These are phyloP conservation scores for Cyberlindnera mississippiensis DNA, from an alignment of 805 yeast species.

Conservation along the genomic window DNA sequence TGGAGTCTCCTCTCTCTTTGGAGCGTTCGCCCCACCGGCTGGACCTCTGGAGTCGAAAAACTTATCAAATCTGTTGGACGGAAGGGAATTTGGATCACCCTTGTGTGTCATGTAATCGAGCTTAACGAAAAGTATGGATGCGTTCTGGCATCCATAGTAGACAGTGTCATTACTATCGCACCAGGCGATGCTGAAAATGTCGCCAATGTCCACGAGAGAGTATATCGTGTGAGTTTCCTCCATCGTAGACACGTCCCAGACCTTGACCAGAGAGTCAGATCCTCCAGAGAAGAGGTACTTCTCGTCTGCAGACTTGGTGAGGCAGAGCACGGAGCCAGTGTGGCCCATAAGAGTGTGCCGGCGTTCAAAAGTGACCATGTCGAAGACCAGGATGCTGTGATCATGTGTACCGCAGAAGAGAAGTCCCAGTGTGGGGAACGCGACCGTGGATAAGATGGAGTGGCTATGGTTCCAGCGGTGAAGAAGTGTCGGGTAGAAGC, in stretches of 20 bases:
- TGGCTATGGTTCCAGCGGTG: conserved; percentile 77
- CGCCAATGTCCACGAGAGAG: conserved; percentile 86
- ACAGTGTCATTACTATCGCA: conserved; percentile 54
- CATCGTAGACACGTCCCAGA: conserved; percentile 62
- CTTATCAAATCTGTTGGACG: conserved; percentile 67
- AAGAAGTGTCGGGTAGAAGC: conserved; percentile 29
- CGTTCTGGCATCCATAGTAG: conserved; percentile 90
- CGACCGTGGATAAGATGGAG: conserved; percentile 68
- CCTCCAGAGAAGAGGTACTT: conserved; percentile 76
- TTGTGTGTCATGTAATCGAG: conserved; percentile 26
- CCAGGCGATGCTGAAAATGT: conserved; percentile 81
- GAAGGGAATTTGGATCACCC: conserved; percentile 39
- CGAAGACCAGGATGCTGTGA: conserved; percentile 69
- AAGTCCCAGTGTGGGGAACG: conserved; percentile 53
- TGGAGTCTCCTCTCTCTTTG: background rate
- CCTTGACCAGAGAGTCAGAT: conserved; percentile 82
- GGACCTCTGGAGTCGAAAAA: conserved; percentile 92
- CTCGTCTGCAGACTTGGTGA: conserved; percentile 52
- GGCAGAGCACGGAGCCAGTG: conserved; percentile 68
- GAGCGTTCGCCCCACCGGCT: conserved; percentile 41
- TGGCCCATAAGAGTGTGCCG: conserved; percentile 56
- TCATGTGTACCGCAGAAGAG: conserved; percentile 91
- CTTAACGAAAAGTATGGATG: conserved; percentile 74
- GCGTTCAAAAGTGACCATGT: conserved; percentile 58
- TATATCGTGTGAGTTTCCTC: conserved; percentile 68